Evolutionary conservation across 1,284 basidiomycete species (phyloP).

Genomic region (Ustilago shanxiensis): DNA sequence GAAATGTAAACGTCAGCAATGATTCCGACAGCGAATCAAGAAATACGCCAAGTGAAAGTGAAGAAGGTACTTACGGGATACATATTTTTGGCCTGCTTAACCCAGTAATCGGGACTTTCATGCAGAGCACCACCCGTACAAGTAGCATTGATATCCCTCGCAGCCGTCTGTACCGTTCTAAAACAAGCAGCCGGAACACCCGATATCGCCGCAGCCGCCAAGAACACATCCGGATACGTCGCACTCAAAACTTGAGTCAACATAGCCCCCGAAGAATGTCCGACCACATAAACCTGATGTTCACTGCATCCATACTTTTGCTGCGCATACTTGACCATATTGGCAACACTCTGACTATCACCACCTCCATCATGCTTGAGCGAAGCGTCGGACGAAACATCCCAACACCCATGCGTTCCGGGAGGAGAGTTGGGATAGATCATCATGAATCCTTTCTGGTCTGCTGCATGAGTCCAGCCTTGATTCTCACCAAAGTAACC

Average conservation of each 20-base stretch:
- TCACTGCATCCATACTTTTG: slow-evolving; percentile 22
- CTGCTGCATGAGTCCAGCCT: slow-evolving; percentile 26
- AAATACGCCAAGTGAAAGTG: not conserved
- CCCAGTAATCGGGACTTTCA: slow-evolving; percentile 25
- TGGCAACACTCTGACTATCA: slow-evolving; percentile 15
- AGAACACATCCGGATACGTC: slow-evolving; percentile 19
- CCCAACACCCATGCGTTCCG: slow-evolving; percentile 22
- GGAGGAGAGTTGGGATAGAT: slow-evolving; percentile 23
- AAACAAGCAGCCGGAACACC: slow-evolving; percentile 39
- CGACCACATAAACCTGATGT: slow-evolving; percentile 12
- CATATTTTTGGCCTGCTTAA: slow-evolving; percentile 14
- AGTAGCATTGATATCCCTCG: slow-evolving; percentile 22
- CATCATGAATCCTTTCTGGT: slow-evolving; percentile 37
- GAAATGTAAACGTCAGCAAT: no score
- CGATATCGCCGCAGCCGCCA: slow-evolving; percentile 18
- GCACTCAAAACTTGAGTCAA: slow-evolving; percentile 15
- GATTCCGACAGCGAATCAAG: not conserved
- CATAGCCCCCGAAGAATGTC: slow-evolving; percentile 30
- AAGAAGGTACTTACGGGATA: slow-evolving; percentile 5
- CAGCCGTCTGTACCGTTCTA: not conserved
- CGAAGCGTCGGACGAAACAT: slow-evolving; percentile 14
- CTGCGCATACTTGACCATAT: slow-evolving; percentile 34
- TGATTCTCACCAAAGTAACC: slow-evolving; percentile 20
- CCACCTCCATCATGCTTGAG: slow-evolving; percentile 33
- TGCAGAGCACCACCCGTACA: slow-evolving; percentile 16